Conservation (phyloP, 2,329 filamentous ascomycete species). For the Grosmannia penicillata region DNA sequence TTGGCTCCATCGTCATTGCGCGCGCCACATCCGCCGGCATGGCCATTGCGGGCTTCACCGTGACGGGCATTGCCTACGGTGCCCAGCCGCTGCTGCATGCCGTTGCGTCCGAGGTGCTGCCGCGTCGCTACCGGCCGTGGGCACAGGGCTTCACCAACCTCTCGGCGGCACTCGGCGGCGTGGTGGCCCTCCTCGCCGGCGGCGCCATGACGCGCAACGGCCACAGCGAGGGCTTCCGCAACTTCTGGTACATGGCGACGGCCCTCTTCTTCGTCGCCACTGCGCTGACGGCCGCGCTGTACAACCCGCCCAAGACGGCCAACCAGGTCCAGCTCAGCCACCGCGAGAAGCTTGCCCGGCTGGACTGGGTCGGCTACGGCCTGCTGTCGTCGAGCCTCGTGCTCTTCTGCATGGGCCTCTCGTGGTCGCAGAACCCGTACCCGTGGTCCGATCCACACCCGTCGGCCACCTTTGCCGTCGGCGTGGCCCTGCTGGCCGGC, state of each 20-base stretch:
- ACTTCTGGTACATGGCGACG: constrained; percentile 20
- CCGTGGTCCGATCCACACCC: constrained; percentile 21
- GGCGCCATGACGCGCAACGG: constrained; percentile 18
- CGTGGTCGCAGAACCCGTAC: constrained; percentile 24
- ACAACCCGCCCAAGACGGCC: constrained; percentile 18
- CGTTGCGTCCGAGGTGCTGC: constrained; percentile 24
- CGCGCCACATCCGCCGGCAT: constrained; percentile 19
- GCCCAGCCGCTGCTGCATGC: constrained; percentile 23
- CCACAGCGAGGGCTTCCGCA: constrained; percentile 19
- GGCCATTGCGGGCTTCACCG: constrained; percentile 21
- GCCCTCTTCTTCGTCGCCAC: constrained; percentile 15
- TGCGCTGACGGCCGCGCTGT: constrained; percentile 15
- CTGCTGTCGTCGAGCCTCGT: constrained; percentile 20
- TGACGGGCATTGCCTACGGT: constrained; percentile 21
- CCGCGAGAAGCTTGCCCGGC: constrained; percentile 18
- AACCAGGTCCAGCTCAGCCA: constrained; percentile 15
- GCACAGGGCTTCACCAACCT: constrained; percentile 20
- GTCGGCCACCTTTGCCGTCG: constrained; percentile 20
- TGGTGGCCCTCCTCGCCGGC: constrained; percentile 19
- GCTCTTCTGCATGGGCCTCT: constrained; percentile 23
- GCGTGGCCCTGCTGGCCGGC: constrained; percentile 13
- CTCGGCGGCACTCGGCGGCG: constrained; percentile 16
- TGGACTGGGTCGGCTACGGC: constrained; percentile 24
- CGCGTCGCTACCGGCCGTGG: constrained; percentile 19
- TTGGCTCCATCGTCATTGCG: constrained; percentile 21